Percentiles rank a stretch among this genome's conserved stretches.
phyloP scores from a whole-genome alignment of 208 protist genomes.

The Acanthamoeba sp. region DNA sequence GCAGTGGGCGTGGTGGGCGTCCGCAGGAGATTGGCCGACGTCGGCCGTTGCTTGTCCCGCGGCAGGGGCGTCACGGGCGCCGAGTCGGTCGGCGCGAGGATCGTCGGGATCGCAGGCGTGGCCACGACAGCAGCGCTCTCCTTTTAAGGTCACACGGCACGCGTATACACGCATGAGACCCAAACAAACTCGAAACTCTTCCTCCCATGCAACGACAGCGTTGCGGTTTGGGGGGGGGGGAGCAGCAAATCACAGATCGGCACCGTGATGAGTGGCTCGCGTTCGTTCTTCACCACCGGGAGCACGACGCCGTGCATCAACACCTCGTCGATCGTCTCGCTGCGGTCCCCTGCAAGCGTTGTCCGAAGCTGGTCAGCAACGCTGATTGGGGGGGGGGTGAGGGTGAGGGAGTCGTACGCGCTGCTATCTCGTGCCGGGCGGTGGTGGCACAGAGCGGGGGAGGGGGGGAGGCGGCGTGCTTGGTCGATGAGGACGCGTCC shows the following conservation, averaged over 20 bases:
- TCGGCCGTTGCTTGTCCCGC: background rate
- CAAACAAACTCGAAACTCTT: no score
- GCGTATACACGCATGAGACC: no score
- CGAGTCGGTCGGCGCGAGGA: background rate
- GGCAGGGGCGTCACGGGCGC: background rate
- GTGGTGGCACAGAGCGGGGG: no score
- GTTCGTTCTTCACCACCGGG: background rate
- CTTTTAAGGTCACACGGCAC: no score
- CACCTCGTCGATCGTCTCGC: constrained; percentile 21
- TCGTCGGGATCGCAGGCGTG: no score
- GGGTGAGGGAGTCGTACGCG: no score
- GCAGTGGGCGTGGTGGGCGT: background rate
- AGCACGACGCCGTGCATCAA: background rate
- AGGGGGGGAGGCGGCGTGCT: background rate
- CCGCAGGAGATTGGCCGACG: background rate
- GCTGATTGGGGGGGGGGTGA: no score
- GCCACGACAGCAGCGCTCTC: no score
- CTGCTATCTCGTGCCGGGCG: background rate
- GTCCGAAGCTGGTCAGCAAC: no score
- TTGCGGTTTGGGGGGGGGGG: background rate
- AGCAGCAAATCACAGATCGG: background rate
- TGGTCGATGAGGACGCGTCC: no score
- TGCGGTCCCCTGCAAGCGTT: background rate
- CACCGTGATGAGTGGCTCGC: background rate
- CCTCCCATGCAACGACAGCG: background rate